These are phyloP conservation scores for Barnettozyma vustinii DNA, from an alignment of 805 yeast species.

Conservation along the genomic window DNA sequence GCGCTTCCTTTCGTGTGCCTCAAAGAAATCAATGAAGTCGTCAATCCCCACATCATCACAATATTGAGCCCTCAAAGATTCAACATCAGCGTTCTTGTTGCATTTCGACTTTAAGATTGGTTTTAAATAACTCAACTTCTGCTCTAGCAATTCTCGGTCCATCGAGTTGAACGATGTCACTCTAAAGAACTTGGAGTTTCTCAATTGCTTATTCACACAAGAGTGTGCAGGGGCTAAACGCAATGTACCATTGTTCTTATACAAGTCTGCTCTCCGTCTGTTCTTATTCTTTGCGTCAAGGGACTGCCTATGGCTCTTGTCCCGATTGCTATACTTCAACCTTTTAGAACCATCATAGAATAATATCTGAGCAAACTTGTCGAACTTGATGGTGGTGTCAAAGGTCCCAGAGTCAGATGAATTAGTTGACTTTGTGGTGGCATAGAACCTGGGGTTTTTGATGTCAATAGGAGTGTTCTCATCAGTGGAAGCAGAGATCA, in stretches of 20 bases:
- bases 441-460: constrained; percentile 7
- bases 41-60: constrained; percentile 35
- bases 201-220: not conserved
- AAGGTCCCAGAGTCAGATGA: not conserved
- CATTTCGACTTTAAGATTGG: constrained; percentile 34
- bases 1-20: constrained; percentile 31
- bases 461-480: constrained; percentile 12
- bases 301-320: constrained; percentile 19
- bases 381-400: constrained; percentile 22
- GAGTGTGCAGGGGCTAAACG: constrained; percentile 3
- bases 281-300: constrained; percentile 2
- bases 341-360: constrained; percentile 25
- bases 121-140: constrained; percentile 12
- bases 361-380: constrained; percentile 23
- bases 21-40: constrained; percentile 32
- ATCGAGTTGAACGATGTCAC: not conserved
- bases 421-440: not conserved
- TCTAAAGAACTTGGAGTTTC: not conserved
- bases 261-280: not conserved
- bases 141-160: not conserved
- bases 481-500: constrained; percentile 1
- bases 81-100: constrained; percentile 31
- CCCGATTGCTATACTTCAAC: constrained; percentile 33
- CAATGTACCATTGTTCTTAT: constrained; percentile 9
- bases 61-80: constrained; percentile 30